These are phyloP conservation scores for Aspergillus cristatus DNA, from an alignment of 495 filamentous ascomycete species.

Conservation along the genomic window DNA sequence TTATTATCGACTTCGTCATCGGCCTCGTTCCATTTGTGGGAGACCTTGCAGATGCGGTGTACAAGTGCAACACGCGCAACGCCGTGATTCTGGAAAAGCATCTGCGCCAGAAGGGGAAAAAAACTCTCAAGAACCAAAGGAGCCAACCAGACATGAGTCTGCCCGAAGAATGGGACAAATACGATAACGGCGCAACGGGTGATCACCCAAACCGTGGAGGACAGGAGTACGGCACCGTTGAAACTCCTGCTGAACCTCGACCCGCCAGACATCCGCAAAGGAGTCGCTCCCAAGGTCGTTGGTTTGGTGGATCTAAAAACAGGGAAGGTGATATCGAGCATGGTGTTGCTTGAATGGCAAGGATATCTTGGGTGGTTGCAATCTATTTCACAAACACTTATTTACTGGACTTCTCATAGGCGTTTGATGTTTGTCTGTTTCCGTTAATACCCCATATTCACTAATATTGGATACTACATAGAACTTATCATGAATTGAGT, in stretches of 20 bases:
- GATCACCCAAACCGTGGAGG: conserved; percentile 7
- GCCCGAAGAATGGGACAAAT: conserved; percentile 33
- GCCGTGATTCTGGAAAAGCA: conserved; percentile 64
- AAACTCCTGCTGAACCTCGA: conserved; percentile 12
- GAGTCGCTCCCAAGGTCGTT: conserved; percentile 16
- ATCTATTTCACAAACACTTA: too few relatives aligned
- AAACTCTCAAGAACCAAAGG: conserved; percentile 14
- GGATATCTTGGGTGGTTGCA: neutral
- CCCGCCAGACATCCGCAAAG: conserved; percentile 15
- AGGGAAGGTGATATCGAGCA: conserved; percentile 23
- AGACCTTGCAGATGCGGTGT: conserved; percentile 65
- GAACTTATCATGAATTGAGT: too few relatives aligned
- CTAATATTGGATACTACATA: too few relatives aligned
- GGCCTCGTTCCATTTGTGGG: conserved; percentile 82
- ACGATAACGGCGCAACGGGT: too few relatives aligned
- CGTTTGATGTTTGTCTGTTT: too few relatives aligned
- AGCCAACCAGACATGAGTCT: conserved; percentile 17
- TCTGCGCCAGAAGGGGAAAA: conserved; percentile 43
- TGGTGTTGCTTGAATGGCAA: conserved; percentile 11
- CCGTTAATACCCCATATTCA: too few relatives aligned
- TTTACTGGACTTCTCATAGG: too few relatives aligned
- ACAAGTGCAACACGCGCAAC: conserved; percentile 67
- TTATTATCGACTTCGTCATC: conserved; percentile 67
- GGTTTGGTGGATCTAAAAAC: conserved; percentile 27
- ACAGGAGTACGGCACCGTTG: neutral